These are phyloP conservation scores for Thalassiosira exigua DNA, from an alignment of 352 stramenopile species.

Conservation along the genomic window DNA sequence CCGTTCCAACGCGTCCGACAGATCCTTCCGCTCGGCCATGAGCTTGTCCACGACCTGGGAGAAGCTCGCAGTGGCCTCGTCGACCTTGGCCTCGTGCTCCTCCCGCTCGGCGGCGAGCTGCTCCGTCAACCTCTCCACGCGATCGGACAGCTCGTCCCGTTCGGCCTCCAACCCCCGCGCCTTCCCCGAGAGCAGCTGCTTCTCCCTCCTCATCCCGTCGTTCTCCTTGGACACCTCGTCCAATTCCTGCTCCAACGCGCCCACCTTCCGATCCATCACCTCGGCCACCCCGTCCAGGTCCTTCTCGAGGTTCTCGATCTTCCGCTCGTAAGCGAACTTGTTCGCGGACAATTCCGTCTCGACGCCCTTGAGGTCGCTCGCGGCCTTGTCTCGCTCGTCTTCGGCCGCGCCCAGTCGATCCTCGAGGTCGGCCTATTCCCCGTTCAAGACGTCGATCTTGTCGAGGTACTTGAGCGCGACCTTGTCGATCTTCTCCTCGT, in stretches of 20 bases:
- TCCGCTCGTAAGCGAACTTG: slow-evolving; percentile 54
- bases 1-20: slow-evolving; percentile 39
- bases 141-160: slow-evolving; percentile 42
- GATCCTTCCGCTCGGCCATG: slow-evolving; percentile 45
- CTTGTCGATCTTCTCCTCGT: slow-evolving; percentile 59
- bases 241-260: slow-evolving; percentile 48
- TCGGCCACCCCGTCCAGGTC: slow-evolving; percentile 43
- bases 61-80: slow-evolving; percentile 49
- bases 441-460: slow-evolving; percentile 50
- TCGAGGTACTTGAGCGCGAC: slow-evolving; percentile 59
- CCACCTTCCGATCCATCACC: slow-evolving; percentile 46
- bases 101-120: slow-evolving; percentile 52
- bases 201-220: slow-evolving; percentile 46
- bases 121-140: slow-evolving; percentile 44
- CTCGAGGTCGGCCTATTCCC: slow-evolving; percentile 51
- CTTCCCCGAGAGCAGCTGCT: slow-evolving; percentile 38
- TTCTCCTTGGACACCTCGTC: slow-evolving; percentile 51
- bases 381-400: slow-evolving; percentile 39
- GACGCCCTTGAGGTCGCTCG: slow-evolving; percentile 20
- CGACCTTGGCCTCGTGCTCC: slow-evolving; percentile 55
- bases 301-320: slow-evolving; percentile 63
- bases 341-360: slow-evolving; percentile 52
- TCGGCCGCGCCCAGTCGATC: slow-evolving; percentile 41
- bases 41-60: slow-evolving; percentile 54
- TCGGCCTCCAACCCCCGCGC: slow-evolving; percentile 48